Evolutionary conservation across 73 alveolate species (phyloP).

Genomic region (Durusdinium trenchii): DNA sequence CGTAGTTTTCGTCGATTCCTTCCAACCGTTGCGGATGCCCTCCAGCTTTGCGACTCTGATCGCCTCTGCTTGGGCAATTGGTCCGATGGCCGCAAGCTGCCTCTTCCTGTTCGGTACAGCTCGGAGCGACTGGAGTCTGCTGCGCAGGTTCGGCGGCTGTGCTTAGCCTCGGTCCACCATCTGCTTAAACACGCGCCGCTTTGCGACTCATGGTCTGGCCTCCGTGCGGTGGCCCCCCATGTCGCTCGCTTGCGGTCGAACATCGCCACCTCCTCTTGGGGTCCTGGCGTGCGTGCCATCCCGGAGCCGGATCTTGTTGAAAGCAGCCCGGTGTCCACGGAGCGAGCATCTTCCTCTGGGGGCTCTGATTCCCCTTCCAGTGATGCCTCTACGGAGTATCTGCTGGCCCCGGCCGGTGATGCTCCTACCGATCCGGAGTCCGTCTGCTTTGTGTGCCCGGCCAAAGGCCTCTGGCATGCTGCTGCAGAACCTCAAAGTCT

Average conservation of each 20-base stretch:
- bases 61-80: constrained; percentile 61
- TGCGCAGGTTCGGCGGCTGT: constrained; percentile 50
- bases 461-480: no score
- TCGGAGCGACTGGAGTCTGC: constrained; percentile 36
- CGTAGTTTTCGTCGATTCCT: constrained; percentile 21
- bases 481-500: no score
- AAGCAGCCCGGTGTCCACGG: no score
- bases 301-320: constrained; percentile 19
- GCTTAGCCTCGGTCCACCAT: constrained; percentile 51
- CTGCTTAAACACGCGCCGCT: constrained; percentile 31
- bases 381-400: no score
- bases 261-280: constrained; percentile 29
- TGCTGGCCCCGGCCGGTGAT: no score
- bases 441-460: no score
- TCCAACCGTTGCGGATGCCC: constrained; percentile 48
- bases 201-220: constrained; percentile 16
- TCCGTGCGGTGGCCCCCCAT: constrained; percentile 64
- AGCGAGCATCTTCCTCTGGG: no score
- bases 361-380: no score
- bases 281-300: background rate
- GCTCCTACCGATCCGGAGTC: no score
- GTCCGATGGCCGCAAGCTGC: constrained; percentile 41
- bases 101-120: constrained; percentile 55
- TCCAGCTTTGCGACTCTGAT: constrained; percentile 7
- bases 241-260: background rate